Evolutionary conservation across 2,329 filamentous ascomycete species (phyloP), one percentile per base, ranked within the genome.

Genomic region (Colletotrichum abscissum): DNA sequence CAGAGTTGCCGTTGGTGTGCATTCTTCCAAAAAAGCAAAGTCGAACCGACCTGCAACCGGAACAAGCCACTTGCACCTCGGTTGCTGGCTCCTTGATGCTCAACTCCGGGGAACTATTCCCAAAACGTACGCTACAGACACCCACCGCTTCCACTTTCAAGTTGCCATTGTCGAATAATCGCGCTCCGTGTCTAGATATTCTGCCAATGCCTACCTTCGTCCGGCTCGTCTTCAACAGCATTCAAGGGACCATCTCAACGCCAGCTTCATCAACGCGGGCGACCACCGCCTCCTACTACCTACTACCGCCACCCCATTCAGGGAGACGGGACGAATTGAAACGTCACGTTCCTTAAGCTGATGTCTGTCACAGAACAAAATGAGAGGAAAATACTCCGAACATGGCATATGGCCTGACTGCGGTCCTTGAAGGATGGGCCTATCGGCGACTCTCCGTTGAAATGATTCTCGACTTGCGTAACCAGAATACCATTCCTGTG

Each of bases 301-400:
- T 22, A 33, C 9, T 26, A 26, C 52, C 67, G 30, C 49, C 49
- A 28, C n/a, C 26, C 52, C 26, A 7, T 14, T 28, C 38, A 12
- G n/a, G 19, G 62, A 68, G 42, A 68, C 49, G 57, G 59, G 66
- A 73, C 66, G 66, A 56, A 55, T 73, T 70, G 70, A 73, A 73
- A 65, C 66, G 33, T 52, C 46, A 59, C 59, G 66, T 65, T 70
- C 55, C 60, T 65, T 65, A n/a, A 59, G 54, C 66, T 70, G 66
- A 73, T 73, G 59, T 70, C 66, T 65, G 59, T 24, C 59, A 54
- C 66, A 55, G 14, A 28, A 16, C 33, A 63, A 69, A 65, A 65
- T 69, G 33, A 60, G 66, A 73, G 59, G 55, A 64, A 73, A 65
- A 55, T 63, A 55, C 22, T 24, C 58, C 65, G 52, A 59, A 35